Percentiles rank a stretch among this genome's conserved stretches.
These are phyloP conservation scores for Penicillium antarcticum DNA, from an alignment of 495 filamentous ascomycete species.

Conservation along the genomic window DNA sequence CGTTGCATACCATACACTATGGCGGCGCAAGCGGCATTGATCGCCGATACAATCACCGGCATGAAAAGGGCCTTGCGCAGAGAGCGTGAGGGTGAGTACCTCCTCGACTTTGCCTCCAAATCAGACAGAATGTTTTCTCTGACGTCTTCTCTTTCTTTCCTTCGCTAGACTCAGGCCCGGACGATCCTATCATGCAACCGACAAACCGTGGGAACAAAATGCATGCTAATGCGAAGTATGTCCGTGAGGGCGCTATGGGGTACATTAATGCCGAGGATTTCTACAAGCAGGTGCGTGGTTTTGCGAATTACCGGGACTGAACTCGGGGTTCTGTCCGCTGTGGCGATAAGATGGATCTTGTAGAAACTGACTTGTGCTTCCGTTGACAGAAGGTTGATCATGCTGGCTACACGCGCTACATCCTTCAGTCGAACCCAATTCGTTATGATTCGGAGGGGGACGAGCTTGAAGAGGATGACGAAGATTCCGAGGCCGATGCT, in stretches of 20 bases:
- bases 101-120: neutral
- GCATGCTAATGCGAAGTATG: constrained; percentile 74
- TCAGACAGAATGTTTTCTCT: constrained; percentile 3
- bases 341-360: constrained; percentile 8
- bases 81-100: constrained; percentile 53
- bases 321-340: neutral
- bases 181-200: constrained; percentile 72
- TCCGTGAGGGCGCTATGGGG: constrained; percentile 72
- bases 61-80: constrained; percentile 72
- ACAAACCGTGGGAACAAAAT: constrained; percentile 94
- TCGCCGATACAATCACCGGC: constrained; percentile 68
- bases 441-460: constrained; percentile 84
- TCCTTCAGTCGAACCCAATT: constrained; percentile 71
- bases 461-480: constrained; percentile 68
- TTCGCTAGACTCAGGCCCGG: constrained; percentile 75
- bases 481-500: constrained; percentile 72
- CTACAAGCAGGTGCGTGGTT: constrained; percentile 77
- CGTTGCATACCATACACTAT: constrained; percentile 44
- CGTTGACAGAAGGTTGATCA: constrained; percentile 69
- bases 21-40: constrained; percentile 67
- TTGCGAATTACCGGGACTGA: neutral
- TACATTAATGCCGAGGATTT: constrained; percentile 64
- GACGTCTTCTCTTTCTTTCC: constrained; percentile 3
- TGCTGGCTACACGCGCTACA: constrained; percentile 77
- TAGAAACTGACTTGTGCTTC: constrained; percentile 7